Evolutionary conservation across 1,284 basidiomycete species (phyloP), one percentile per base, ranked within the genome.

Genomic region (Pseudozyma tsukubaensis): DNA sequence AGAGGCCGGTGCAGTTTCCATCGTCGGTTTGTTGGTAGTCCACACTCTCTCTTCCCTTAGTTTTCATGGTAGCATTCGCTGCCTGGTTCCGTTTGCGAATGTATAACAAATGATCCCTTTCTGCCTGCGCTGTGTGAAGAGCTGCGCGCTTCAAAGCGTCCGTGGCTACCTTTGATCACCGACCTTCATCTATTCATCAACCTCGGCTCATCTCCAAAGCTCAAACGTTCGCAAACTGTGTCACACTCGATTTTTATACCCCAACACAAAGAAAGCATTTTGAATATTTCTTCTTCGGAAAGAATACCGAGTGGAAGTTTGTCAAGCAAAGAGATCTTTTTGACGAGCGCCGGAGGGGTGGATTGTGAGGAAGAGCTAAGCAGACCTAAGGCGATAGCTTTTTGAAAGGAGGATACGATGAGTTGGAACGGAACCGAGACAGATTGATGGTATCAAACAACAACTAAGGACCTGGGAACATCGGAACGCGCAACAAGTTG

Each of bases 371-470:
- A n/a, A 29, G 37, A 39, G 37, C 37, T 39, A 13, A 39, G 37
- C 37, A 39, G 37, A 9, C 9, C 36, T 3, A 11, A 43, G 7
- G 42, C 42, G 7, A 18, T 43, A 18, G 19, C 16, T 14, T 43
- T 24, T 18, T n/a, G 21, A 19, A 29, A 13, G 7, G 44, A 29
- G 44, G 10, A 29, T 9, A 49, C 7, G 14, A 14, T 18, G 42
- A 18, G 4, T 13, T 16, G 42, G 16, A 18, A 18, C 19, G 19
- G 21, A 45, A 11, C 21, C 24, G 16, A 6, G 24, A 45, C 12
- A 45, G 37, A 13, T 12, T 45, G 44, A 45, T 45, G 44, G 44
- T 45, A 45, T 45, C 44, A 45, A 45, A 12, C 44, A 55, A 44
- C 35, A 35, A 29, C 37, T 21, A 37, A 29, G 24, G 51, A 45